Evolutionary conservation across 129 eudicot genomes (phyloP), one percentile per base, ranked within the genome.

Genomic region (Chrysanthemum lavandulifolium): DNA sequence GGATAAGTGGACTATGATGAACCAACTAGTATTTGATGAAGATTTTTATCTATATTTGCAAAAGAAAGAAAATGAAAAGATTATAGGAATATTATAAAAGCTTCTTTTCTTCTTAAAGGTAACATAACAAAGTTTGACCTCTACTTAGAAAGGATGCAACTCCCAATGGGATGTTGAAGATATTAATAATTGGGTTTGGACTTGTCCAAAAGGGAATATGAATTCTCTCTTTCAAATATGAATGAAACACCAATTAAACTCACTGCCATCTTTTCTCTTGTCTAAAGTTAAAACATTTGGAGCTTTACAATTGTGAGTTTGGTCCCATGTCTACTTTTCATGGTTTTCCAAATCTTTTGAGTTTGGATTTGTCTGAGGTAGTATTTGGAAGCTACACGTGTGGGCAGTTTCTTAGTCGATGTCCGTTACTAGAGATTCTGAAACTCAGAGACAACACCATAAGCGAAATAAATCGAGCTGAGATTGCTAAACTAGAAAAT

Each of bases 1-100:
- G 60, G 49, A 21, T 21, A 68, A n/a, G 18, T 68, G 72, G 72
- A 68, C 58, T 18, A 19, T 68, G 72, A 57, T 68, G 14, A 54
- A 13, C 64, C 74, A 53, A 54, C 74, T 69, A 9, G 64, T 55
- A 16, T 69, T 69, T 54, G 74, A 54, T 15, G 36, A 9, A 0
- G 4, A 69, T 1, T 29, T 69, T n/a, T 53, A n/a, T 31, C 1
- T 11, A 5, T 69, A 33, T 69, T 15, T 54, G 29, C 14, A 3
- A 15, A 15, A 29, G 10, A 53, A 9, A 52, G 10, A 3, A 0
- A 0, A 10, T 0, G 10, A 15, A 3, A 9, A 0, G 3, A 36
- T 1, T 15, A 12, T 33, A 13, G 4, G 15, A 55, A 15, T 11
- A 55, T 54, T 16, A 1, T 70, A 31, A 21, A 54, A 15, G 49